Conservation (phyloP, 2,329 filamentous ascomycete species). For the Nectriaceae sp. region DNA sequence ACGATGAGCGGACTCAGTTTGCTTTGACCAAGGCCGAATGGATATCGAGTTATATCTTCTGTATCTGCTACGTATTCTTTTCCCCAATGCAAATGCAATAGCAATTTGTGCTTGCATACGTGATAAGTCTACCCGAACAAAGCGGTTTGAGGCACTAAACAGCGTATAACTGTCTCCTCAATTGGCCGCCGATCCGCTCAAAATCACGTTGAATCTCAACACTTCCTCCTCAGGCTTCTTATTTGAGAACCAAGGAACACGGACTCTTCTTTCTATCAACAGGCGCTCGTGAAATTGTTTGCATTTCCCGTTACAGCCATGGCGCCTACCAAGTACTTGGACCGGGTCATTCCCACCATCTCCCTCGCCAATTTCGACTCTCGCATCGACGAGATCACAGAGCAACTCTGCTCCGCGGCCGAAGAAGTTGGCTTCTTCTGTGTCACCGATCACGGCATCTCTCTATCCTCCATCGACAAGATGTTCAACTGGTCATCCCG, state of each 20-base stretch:
- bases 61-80: background rate
- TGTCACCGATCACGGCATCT: slow-evolving; percentile 56
- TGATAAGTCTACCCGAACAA: background rate
- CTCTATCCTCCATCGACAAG: slow-evolving; percentile 46
- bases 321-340: slow-evolving; percentile 38
- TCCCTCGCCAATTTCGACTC: slow-evolving; percentile 54
- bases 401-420: slow-evolving; percentile 52
- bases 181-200: background rate
- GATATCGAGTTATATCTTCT: background rate
- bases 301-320: background rate
- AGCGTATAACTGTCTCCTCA: background rate
- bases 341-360: slow-evolving; percentile 46
- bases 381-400: slow-evolving; percentile 55
- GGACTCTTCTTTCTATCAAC: background rate
- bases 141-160: background rate
- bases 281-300: background rate
- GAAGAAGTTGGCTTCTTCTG: slow-evolving; percentile 64
- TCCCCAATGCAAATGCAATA: background rate
- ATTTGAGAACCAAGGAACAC: background rate
- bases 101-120: background rate
- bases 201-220: background rate
- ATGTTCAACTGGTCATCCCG: slow-evolving; percentile 52
- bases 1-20: background rate
- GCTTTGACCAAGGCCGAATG: background rate
- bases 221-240: background rate